Evolutionary conservation across 768 basidiomycete genomes (phyloP).

Genomic region (Russula compacta): DNA sequence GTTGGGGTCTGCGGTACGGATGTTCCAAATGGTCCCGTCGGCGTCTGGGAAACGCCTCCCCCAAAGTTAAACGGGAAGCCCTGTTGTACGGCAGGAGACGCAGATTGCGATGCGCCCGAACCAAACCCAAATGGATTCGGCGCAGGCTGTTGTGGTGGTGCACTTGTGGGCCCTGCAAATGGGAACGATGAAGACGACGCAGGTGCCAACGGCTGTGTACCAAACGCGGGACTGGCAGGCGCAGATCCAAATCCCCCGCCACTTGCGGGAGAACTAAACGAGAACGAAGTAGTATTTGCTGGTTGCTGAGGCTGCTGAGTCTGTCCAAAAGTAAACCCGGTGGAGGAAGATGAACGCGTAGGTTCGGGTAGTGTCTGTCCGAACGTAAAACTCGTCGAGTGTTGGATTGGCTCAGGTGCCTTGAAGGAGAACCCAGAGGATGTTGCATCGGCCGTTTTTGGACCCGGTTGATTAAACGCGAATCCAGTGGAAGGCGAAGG

Average conservation of each 20-base stretch:
- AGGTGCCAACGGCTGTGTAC: conserved; percentile 8
- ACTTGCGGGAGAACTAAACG: conserved; percentile 22
- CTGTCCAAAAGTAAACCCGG: conserved; percentile 23
- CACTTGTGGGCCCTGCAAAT: conserved; percentile 25
- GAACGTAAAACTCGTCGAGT: conserved; percentile 20
- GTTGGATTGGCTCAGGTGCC: conserved; percentile 18
- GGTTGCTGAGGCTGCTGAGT: conserved; percentile 28
- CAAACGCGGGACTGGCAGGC: conserved; percentile 19
- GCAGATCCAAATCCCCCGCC: conserved; percentile 24
- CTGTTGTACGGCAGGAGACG: conserved; percentile 26
- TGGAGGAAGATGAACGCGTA: conserved; percentile 26
- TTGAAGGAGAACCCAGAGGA: conserved; percentile 15
- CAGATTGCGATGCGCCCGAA: conserved; percentile 24
- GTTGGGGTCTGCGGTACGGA: conserved; percentile 13
- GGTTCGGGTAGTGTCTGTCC: conserved; percentile 28
- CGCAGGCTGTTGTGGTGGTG: conserved; percentile 26
- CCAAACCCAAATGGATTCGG: conserved; percentile 28
- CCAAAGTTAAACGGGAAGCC: conserved; percentile 23
- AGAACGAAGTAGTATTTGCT: conserved; percentile 20
- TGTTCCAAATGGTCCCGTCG: conserved; percentile 26
- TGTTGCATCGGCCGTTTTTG: conserved; percentile 15
- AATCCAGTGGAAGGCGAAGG: conserved; percentile 14
- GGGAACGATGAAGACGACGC: conserved; percentile 17
- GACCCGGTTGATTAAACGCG: conserved; percentile 7
- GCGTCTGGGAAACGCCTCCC: conserved; percentile 17